phyloP scores from a whole-genome alignment of 2,329 filamentous ascomycete genomes.

The Ophiostoma sp. region DNA sequence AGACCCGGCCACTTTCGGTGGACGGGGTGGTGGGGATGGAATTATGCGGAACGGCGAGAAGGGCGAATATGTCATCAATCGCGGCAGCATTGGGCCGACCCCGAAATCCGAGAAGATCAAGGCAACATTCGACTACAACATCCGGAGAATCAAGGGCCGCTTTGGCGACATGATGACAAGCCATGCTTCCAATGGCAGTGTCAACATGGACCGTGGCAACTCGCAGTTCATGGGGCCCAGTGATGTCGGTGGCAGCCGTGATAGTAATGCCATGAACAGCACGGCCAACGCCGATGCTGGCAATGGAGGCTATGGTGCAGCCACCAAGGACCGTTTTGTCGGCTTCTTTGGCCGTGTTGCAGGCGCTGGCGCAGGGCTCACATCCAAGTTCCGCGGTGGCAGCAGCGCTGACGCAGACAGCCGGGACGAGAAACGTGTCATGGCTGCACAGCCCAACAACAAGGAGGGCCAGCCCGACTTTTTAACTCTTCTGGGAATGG shows the following conservation, averaged over 20 bases:
- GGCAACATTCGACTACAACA: slow-evolving; percentile 42
- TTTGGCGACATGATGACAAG: slow-evolving; percentile 37
- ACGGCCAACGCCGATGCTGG: slow-evolving; percentile 38
- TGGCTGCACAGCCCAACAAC: not conserved
- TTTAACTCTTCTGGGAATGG: slow-evolving; percentile 46
- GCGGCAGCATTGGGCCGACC: slow-evolving; percentile 52
- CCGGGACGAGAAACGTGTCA: slow-evolving; percentile 14
- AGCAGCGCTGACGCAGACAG: not conserved
- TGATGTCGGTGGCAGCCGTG: slow-evolving; percentile 30
- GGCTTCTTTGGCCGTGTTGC: slow-evolving; percentile 41
- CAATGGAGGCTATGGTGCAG: slow-evolving; percentile 27
- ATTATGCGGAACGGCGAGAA: slow-evolving; percentile 35
- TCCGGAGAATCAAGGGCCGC: slow-evolving; percentile 40
- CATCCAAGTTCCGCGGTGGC: not conserved
- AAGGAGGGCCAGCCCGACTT: slow-evolving; percentile 44
- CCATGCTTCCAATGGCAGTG: slow-evolving; percentile 23
- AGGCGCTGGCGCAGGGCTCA: not conserved
- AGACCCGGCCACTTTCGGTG: slow-evolving; percentile 31
- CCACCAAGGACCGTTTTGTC: slow-evolving; percentile 42
- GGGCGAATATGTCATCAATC: slow-evolving; percentile 45
- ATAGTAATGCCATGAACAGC: slow-evolving; percentile 36
- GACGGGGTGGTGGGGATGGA: slow-evolving; percentile 5
- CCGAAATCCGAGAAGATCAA: slow-evolving; percentile 45
- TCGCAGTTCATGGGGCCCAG: slow-evolving; percentile 50
- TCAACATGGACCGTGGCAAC: slow-evolving; percentile 53